phyloP scores from a whole-genome alignment of 2,329 filamentous ascomycete species.

The Lachnellula cervina region DNA sequence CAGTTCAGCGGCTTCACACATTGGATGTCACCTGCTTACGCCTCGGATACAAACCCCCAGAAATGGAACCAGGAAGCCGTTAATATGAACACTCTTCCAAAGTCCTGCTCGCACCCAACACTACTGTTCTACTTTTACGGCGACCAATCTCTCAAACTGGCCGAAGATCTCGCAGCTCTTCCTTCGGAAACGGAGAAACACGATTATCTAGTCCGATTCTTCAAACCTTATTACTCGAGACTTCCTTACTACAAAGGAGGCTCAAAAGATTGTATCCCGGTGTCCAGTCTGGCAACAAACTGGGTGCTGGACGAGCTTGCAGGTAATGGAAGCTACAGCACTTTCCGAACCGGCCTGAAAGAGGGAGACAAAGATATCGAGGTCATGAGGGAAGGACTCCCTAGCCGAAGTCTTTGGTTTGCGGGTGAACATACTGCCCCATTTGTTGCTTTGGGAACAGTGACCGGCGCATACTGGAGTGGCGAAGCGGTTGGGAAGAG shows the following conservation, averaged over 20 bases:
- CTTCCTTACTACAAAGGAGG: conserved; percentile 51
- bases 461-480: conserved; percentile 88
- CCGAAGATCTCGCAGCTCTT: conserved; percentile 16
- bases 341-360: conserved; percentile 59
- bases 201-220: conserved; percentile 39
- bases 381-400: conserved; percentile 42
- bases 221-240: conserved; percentile 59
- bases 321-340: conserved; percentile 63
- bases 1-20: conserved; percentile 48
- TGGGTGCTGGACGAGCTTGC: conserved; percentile 64
- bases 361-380: conserved; percentile 57
- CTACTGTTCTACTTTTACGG: conserved; percentile 62
- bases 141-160: conserved; percentile 35
- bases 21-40: conserved; percentile 56
- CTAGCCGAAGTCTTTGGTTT: conserved; percentile 47
- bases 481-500: conserved; percentile 71
- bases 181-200: conserved; percentile 24
- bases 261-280: conserved; percentile 46
- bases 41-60: conserved; percentile 42
- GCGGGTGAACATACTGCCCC: conserved; percentile 77
- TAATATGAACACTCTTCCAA: conserved; percentile 51
- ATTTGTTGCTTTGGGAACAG: conserved; percentile 83
- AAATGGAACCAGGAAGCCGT: conserved; percentile 58
- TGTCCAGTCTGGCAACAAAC: conserved; percentile 52
- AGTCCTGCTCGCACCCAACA: conserved; percentile 53